Evolutionary conservation across 768 basidiomycete genomes (phyloP).

Genomic region (Leccinum aurantiacum): DNA sequence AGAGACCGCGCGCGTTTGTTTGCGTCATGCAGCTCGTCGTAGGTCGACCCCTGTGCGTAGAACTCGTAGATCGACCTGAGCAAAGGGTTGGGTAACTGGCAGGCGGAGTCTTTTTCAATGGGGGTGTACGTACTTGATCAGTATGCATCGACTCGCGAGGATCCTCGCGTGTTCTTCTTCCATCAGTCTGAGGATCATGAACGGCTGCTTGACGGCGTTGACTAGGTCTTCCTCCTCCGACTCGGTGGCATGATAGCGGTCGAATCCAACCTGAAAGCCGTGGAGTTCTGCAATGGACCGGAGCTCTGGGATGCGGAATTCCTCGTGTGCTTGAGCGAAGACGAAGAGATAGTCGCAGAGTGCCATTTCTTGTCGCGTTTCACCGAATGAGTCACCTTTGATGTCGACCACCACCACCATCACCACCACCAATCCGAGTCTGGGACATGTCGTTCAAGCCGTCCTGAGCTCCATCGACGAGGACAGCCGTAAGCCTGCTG

Average conservation of each 20-base stretch:
- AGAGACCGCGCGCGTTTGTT: constrained; percentile 43
- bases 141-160: constrained; percentile 75
- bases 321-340: constrained; percentile 78
- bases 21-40: constrained; percentile 64
- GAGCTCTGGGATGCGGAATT: constrained; percentile 85
- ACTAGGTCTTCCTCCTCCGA: constrained; percentile 43
- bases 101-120: too few relatives aligned
- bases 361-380: constrained; percentile 17
- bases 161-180: constrained; percentile 69
- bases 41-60: constrained; percentile 68
- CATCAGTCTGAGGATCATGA: constrained; percentile 69
- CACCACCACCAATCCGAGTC: constrained; percentile 12
- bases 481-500: constrained; percentile 31
- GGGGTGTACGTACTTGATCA: constrained; percentile 65
- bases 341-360: constrained; percentile 55
- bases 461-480: constrained; percentile 35
- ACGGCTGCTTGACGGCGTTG: constrained; percentile 53
- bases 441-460: constrained; percentile 30
- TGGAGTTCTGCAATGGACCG: constrained; percentile 72
- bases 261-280: constrained; percentile 58
- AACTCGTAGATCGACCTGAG: constrained; percentile 74
- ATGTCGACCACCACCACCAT: constrained; percentile 19
- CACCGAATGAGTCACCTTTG: not conserved
- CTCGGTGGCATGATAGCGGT: constrained; percentile 31
- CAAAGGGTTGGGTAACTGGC: not conserved